Conservation (phyloP, 1,284 basidiomycete genomes). For the Ustilago curta region DNA sequence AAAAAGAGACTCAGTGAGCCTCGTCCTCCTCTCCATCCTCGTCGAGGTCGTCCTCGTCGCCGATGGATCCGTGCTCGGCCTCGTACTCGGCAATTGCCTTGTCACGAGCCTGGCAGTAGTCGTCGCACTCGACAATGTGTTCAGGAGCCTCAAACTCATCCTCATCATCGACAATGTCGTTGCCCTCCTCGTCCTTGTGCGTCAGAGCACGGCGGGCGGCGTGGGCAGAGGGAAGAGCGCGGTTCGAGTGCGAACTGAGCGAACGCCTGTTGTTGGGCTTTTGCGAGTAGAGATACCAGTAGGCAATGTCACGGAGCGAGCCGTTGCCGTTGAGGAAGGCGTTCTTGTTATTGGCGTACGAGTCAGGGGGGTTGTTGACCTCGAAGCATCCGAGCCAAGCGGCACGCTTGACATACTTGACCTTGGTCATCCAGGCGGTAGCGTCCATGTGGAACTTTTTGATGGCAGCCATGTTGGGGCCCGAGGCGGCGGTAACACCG, state of each 20-base stretch:
- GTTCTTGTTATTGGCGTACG: constrained; percentile 62
- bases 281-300: constrained; percentile 55
- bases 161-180: constrained; percentile 49
- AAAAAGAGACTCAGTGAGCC: background rate
- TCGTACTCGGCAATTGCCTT: constrained; percentile 40
- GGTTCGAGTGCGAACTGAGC: constrained; percentile 46
- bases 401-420: constrained; percentile 63
- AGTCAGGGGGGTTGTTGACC: constrained; percentile 60
- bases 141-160: constrained; percentile 32
- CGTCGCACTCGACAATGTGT: constrained; percentile 50
- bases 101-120: constrained; percentile 46
- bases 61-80: constrained; percentile 32
- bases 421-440: constrained; percentile 51
- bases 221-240: constrained; percentile 41
- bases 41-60: constrained; percentile 45
- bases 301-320: constrained; percentile 54
- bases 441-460: constrained; percentile 59
- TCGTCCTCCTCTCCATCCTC: constrained; percentile 30
- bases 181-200: constrained; percentile 52
- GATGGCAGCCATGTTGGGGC: constrained; percentile 50
- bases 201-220: constrained; percentile 33
- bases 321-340: constrained; percentile 61
- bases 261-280: constrained; percentile 34
- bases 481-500: constrained; percentile 60
- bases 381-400: constrained; percentile 66